phyloP scores from a whole-genome alignment of 2,329 filamentous ascomycete genomes.

The Colletotrichum plurivorum region DNA sequence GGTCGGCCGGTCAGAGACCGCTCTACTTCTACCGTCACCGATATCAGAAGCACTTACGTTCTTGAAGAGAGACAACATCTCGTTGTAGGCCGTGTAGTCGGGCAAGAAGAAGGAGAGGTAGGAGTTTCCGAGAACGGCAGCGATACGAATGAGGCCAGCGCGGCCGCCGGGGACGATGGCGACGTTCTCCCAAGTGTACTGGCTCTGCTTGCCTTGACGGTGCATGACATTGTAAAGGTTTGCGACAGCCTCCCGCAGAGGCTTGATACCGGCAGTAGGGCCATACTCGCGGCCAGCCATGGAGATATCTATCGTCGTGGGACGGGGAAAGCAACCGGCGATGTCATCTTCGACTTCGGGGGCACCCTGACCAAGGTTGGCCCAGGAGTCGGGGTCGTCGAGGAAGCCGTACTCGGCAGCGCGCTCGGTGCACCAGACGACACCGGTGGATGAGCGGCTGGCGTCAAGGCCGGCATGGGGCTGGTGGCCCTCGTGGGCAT shows the following conservation, averaged over 20 bases:
- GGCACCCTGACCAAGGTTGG: constrained; percentile 93
- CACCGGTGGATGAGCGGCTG: constrained; percentile 89
- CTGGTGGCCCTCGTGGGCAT: constrained; percentile 90
- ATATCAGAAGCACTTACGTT: constrained; percentile 68
- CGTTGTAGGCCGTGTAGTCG: constrained; percentile 97
- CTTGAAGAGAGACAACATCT: constrained; percentile 96
- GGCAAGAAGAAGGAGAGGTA: constrained; percentile 96
- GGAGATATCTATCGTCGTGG: constrained; percentile 82
- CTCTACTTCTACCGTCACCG: neutral
- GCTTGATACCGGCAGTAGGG: constrained; percentile 94
- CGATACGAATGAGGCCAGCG: constrained; percentile 93
- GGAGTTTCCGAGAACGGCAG: constrained; percentile 91
- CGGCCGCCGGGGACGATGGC: constrained; percentile 95
- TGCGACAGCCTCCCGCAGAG: constrained; percentile 89
- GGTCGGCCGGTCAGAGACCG: neutral
- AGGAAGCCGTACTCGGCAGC: constrained; percentile 90
- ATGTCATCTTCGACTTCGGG: constrained; percentile 96
- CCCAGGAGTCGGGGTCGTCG: constrained; percentile 87
- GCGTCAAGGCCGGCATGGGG: constrained; percentile 93
- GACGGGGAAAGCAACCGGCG: constrained; percentile 87
- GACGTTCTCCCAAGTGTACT: constrained; percentile 98
- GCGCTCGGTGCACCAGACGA: constrained; percentile 92
- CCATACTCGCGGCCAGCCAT: constrained; percentile 89
- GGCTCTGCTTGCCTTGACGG: constrained; percentile 85
- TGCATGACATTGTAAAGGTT: constrained; percentile 95